These are phyloP conservation scores for Lotus japonicus DNA, from an alignment of 306 rosid species.

Conservation along the genomic window DNA sequence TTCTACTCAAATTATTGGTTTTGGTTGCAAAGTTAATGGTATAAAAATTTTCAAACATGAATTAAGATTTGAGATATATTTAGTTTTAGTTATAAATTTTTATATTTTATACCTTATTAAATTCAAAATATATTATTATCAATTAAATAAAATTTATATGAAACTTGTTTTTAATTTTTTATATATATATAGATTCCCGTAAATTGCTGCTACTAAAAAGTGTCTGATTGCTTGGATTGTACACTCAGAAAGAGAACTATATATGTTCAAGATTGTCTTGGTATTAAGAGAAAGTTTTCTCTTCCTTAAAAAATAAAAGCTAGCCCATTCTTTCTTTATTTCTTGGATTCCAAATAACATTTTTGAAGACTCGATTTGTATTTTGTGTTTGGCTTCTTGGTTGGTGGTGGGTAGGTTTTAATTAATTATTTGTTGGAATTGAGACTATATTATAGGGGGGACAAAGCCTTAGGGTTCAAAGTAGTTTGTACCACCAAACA, in stretches of 20 bases:
- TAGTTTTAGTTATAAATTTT: too few species aligned
- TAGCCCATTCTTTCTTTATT: not conserved
- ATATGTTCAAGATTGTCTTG: slow-evolving; percentile 1
- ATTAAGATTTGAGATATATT: too few species aligned
- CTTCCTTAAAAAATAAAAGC: not conserved
- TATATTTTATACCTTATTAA: too few species aligned
- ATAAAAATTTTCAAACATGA: too few species aligned
- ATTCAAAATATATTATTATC: too few species aligned
- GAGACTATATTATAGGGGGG: slow-evolving; percentile 23
- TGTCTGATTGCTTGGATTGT: not conserved
- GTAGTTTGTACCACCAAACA: slow-evolving; percentile 35
- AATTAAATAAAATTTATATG: too few species aligned
- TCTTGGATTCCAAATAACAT: not conserved
- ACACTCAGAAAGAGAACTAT: not conserved
- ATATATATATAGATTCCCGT: too few species aligned
- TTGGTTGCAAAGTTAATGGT: too few species aligned
- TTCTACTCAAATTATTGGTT: too few species aligned
- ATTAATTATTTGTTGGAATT: slow-evolving; percentile 24
- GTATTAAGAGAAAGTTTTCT: not conserved
- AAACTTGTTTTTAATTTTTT: too few species aligned
- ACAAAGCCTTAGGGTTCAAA: slow-evolving; percentile 8
- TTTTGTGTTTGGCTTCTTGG: not conserved
- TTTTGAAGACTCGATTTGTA: not conserved
- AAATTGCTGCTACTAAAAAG: too few species aligned
- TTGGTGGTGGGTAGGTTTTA: slow-evolving; percentile 19